These are phyloP conservation scores for Amylocystis lapponica DNA, from an alignment of 768 basidiomycete genomes.

Conservation along the genomic window DNA sequence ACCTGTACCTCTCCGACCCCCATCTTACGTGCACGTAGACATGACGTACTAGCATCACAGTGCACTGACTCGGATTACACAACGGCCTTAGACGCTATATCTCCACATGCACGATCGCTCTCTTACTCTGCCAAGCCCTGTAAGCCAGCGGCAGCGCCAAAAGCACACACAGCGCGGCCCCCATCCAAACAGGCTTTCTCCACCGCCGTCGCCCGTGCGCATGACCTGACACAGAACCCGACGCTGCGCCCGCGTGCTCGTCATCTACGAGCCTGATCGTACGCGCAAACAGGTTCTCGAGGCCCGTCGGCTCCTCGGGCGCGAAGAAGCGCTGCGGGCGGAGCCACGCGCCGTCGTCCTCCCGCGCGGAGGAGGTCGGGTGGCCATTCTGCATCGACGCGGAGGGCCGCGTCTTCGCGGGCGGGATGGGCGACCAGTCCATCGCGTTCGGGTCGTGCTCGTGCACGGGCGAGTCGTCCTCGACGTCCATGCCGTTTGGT, in stretches of 20 bases:
- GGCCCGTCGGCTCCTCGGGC: slow-evolving; percentile 71
- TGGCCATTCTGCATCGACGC: slow-evolving; percentile 10
- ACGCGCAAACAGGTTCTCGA: slow-evolving; percentile 63
- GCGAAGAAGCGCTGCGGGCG: slow-evolving; percentile 73
- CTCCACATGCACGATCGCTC: not conserved
- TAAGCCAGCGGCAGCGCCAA: not conserved
- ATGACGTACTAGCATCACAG: not conserved
- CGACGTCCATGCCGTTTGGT: slow-evolving; percentile 13
- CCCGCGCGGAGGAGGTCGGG: slow-evolving; percentile 17
- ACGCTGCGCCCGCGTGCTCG: slow-evolving; percentile 1
- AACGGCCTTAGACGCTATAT: not conserved
- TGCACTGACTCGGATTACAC: not conserved
- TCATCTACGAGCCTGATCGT: slow-evolving; percentile 34
- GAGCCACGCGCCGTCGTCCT: slow-evolving; percentile 45
- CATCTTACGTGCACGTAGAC: not conserved
- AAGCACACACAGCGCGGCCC: not conserved
- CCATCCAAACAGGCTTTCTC: not conserved
- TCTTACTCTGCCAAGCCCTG: slow-evolving; percentile 4
- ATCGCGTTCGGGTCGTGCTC: slow-evolving; percentile 40
- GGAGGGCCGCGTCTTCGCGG: slow-evolving; percentile 15
- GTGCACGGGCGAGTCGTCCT: slow-evolving; percentile 25
- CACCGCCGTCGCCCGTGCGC: not conserved
- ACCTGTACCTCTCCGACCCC: not conserved
- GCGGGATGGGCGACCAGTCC: slow-evolving; percentile 66
- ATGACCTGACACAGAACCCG: not conserved